A percentile compares a stretch with the other conserved stretches of the same genome.
These are phyloP conservation scores for Coemansia sp. DNA, from an alignment of 192 early-diverging fungal genomes.

Conservation along the genomic window DNA sequence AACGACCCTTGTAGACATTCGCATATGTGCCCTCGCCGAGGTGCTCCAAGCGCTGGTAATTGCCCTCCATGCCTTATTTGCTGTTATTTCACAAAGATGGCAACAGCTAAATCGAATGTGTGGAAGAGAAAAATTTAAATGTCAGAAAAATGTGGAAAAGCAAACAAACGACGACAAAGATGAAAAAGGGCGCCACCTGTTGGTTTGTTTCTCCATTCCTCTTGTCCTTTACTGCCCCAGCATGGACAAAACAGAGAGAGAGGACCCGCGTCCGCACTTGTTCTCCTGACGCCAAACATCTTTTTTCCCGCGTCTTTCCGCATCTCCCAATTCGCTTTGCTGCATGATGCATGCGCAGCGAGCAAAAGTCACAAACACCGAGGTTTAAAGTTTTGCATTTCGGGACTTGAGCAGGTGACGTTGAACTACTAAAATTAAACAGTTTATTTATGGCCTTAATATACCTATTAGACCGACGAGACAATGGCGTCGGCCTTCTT, in stretches of 20 bases:
- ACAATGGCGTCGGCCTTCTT: slow-evolving; percentile 55
- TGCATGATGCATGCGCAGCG: background rate
- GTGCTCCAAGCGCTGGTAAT: slow-evolving; percentile 81
- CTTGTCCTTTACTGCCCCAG: too few relatives aligned
- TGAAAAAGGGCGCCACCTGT: background rate
- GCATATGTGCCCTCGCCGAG: slow-evolving; percentile 98
- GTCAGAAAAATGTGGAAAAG: slow-evolving; percentile 2
- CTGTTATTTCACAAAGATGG: background rate
- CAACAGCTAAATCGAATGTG: background rate
- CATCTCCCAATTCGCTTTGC: background rate
- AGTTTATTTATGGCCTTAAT: too few relatives aligned
- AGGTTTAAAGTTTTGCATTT: too few relatives aligned
- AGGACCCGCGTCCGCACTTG: too few relatives aligned
- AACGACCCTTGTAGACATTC: slow-evolving; percentile 82
- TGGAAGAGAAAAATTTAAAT: slow-evolving; percentile 2
- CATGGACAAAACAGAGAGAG: too few relatives aligned
- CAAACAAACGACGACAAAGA: background rate
- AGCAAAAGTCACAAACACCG: background rate
- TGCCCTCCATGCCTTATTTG: slow-evolving; percentile 36
- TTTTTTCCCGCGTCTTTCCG: too few relatives aligned
- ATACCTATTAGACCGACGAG: slow-evolving; percentile 43
- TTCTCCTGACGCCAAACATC: too few relatives aligned
- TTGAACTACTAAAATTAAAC: background rate
- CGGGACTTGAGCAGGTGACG: too few relatives aligned
- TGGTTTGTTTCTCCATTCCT: too few relatives aligned